Percentiles rank a stretch among this genome's conserved stretches.
Conservation (phyloP, 2,329 filamentous ascomycete genomes). For the Pseudopyricularia cyperi region DNA sequence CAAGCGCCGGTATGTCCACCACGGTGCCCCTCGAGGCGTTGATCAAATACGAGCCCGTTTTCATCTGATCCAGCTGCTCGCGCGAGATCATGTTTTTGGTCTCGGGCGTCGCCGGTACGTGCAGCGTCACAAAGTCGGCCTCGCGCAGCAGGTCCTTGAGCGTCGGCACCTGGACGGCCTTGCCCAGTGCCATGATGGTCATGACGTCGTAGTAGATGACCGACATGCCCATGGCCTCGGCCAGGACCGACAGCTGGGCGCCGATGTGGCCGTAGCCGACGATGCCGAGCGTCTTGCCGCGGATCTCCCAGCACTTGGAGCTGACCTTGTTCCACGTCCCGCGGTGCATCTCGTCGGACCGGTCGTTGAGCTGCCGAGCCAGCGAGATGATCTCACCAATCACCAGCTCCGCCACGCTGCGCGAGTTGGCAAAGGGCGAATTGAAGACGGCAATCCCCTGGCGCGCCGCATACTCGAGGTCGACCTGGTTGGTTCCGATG, state of each 20-base stretch:
- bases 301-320: slow-evolving; percentile 92
- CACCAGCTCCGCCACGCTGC: slow-evolving; percentile 90
- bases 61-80: slow-evolving; percentile 75
- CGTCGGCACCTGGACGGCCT: slow-evolving; percentile 67
- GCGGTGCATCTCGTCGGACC: slow-evolving; percentile 84
- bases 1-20: slow-evolving; percentile 83
- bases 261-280: slow-evolving; percentile 97
- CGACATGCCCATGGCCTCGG: slow-evolving; percentile 94
- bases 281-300: slow-evolving; percentile 93
- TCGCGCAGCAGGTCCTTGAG: slow-evolving; percentile 63
- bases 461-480: slow-evolving; percentile 68
- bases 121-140: slow-evolving; percentile 86
- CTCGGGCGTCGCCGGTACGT: slow-evolving; percentile 87
- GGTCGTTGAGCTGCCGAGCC: slow-evolving; percentile 83
- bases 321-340: slow-evolving; percentile 98
- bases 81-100: slow-evolving; percentile 86
- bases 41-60: slow-evolving; percentile 83
- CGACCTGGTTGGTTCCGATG: slow-evolving; percentile 94
- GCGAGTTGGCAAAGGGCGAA: slow-evolving; percentile 95
- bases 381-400: slow-evolving; percentile 88
- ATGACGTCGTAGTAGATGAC: slow-evolving; percentile 96
- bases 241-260: slow-evolving; percentile 85
- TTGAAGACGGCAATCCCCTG: slow-evolving; percentile 97
- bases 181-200: slow-evolving; percentile 89
- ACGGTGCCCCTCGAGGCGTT: slow-evolving; percentile 92